Base-by-base conservation (phyloP, 1,284 basidiomycete genomes). In the Apiotrichum gracile region DNA sequence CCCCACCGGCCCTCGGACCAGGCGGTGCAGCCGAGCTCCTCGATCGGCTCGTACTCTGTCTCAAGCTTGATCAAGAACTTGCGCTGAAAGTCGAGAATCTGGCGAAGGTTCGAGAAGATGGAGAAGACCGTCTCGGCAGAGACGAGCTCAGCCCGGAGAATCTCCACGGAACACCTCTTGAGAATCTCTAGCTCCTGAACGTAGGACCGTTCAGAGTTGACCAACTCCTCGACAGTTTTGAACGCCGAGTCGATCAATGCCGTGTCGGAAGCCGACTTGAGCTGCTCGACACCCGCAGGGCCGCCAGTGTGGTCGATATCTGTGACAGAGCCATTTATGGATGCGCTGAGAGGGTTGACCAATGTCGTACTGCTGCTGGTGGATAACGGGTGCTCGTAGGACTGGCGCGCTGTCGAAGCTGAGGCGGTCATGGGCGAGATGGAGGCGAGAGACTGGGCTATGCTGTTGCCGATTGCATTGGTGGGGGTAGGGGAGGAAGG, bases 181-280 rank as follows among this genome's bases (percentile, higher is more conserved):
- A 99, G 86, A 66, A 93, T 86, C 75, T 99, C 96, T 52, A 99
- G 79, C 76, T 98, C 94, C 74, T 94, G 89, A 17, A 99, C 94
- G 74, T 94, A 98, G 78, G 96, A 97, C 50, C 94, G 85, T 74
- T 99, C 96, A 19, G 63, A 66, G 44, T 57, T 56, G n/a, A 76
- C 69, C 19, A 75, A 57, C 63, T 76, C 72, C 50, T 75, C 67
- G 38, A 76, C 71, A 5, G 65, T 62, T 53, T 74, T 75, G 60
- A 66, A 70, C 7, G 70, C 67, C 49, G 70, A 70, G 37, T 59
- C 63, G 38, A 27, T 25, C 8, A 47, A 27, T 3, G 47, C 41
- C 1, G 24, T 17, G 25, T 53, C 51, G 5, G 31, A 47, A 5
- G 40, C 33, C 19, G 47, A 49, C 19, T 57, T 45, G 26, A 50